Evolutionary conservation across 192 early-diverging fungal genomes (phyloP).

Genomic region (Backusella tuberculispora): DNA sequence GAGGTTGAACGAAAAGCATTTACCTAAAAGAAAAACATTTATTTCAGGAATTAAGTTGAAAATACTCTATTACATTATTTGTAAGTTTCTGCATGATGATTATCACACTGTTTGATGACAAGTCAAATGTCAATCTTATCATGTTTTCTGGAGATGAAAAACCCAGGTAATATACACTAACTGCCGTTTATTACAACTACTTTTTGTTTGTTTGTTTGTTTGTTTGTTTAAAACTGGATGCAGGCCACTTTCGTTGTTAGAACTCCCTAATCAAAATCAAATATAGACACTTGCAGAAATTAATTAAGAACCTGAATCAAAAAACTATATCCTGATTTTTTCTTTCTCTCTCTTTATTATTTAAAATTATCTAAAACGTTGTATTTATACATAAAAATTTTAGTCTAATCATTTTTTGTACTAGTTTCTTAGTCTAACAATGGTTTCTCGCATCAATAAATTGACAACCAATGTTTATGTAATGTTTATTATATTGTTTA

Average conservation of each 20-base stretch:
- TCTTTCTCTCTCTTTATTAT: background rate
- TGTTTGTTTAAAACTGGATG: no score
- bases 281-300: no score
- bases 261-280: no score
- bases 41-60: no score
- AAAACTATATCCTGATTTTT: background rate
- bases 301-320: background rate
- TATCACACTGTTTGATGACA: background rate
- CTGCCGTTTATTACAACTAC: no score
- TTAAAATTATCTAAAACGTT: background rate
- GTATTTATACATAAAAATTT: background rate
- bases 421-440: background rate
- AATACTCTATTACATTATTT: no score
- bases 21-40: no score
- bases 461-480: slow-evolving; percentile 19
- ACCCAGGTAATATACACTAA: background rate
- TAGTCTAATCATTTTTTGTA: background rate
- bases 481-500: background rate
- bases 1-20: no score
- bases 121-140: background rate
- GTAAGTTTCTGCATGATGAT: background rate
- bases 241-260: background rate
- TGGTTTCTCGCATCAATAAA: background rate
- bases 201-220: no score
- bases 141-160: background rate